Evolutionary conservation across 2,329 filamentous ascomycete species (phyloP), one percentile per base, ranked within the genome.

Genomic region (Karstenula rhodostoma): DNA sequence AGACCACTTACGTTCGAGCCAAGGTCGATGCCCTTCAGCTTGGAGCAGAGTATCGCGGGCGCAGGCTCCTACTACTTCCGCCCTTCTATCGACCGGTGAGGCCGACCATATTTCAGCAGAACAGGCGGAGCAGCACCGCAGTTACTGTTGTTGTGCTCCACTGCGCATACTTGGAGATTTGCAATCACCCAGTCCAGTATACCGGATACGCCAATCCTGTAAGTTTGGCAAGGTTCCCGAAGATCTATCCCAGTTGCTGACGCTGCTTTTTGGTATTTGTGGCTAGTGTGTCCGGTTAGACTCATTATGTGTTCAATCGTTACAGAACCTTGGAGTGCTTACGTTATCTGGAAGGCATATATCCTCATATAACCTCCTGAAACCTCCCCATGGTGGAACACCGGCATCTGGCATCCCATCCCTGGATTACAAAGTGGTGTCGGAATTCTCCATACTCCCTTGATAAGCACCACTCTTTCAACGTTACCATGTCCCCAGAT

Each of bases 401-500:
- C 13, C 40, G 42, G n/a, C 56, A 46, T 33, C 5, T 25, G n/a
- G 25, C 29, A 50, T 10, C 29, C 17, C 47, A 27, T 15, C 15
- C 17, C 13, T 22, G 17, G 15, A 12, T 22, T 32, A 40, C 40
- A 25, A 22, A n/a, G 13, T 29, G 8, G 6, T 19, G 19, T 5
- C 10, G 7, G 19, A 22, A 17, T 25, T 23, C 6, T 15, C 6
- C 10, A 3, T 17, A 9, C 17, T 25, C 29, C n/a, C 19, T 44
- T 42, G 17, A 37, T n/a, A 22, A 44, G 12, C 19, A 46, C 37
- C 17, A 33, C 42, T 55, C 52, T 9, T 19, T 5, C 22, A 3
- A 37, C n/a, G 12, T 23, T 6, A 23, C 44, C 17, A 74, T 75
- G 71, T 47, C 67, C 9, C 68, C 69, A 25, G 49, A 66, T 8